Evolutionary conservation across 164 flowering plant species (phyloP).

Genomic region (Annona cherimola): DNA sequence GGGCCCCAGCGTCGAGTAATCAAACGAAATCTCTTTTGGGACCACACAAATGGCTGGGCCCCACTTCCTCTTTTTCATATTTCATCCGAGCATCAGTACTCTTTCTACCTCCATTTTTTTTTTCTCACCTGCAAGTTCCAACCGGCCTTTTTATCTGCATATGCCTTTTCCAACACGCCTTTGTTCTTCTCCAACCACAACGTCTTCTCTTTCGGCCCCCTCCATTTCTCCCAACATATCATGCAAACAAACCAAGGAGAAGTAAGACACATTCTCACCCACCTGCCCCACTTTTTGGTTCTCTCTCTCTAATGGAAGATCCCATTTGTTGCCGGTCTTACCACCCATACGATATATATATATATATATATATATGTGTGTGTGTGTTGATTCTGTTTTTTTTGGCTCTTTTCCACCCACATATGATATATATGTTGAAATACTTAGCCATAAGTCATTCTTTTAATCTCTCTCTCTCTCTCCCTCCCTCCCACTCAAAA

Average conservation of each 20-base stretch:
- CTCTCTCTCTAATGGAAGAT: no score
- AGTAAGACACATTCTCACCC: constrained; percentile 19
- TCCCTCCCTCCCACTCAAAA: not conserved
- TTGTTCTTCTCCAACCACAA: not conserved
- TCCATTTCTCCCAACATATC: constrained; percentile 6
- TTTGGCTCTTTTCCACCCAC: no score
- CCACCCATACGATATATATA: no score
- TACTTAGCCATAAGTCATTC: not conserved
- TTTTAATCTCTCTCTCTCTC: not conserved
- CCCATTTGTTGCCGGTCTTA: no score
- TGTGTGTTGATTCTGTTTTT: no score
- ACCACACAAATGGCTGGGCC: not conserved
- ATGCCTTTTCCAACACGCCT: constrained; percentile 13
- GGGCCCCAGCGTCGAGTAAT: not conserved
- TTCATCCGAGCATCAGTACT: not conserved
- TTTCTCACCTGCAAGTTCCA: not conserved
- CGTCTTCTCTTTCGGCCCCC: not conserved
- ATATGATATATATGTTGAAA: no score
- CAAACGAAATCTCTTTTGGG: not conserved
- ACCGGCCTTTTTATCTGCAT: constrained; percentile 16
- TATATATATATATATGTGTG: no score
- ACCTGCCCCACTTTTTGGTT: not conserved
- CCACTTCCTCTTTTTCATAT: not conserved
- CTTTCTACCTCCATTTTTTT: not conserved
- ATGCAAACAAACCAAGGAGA: constrained; percentile 30